Evolutionary conservation across 1,284 basidiomycete species (phyloP), one percentile per base, ranked within the genome.

Genomic region (Rhodotorula sp.): DNA sequence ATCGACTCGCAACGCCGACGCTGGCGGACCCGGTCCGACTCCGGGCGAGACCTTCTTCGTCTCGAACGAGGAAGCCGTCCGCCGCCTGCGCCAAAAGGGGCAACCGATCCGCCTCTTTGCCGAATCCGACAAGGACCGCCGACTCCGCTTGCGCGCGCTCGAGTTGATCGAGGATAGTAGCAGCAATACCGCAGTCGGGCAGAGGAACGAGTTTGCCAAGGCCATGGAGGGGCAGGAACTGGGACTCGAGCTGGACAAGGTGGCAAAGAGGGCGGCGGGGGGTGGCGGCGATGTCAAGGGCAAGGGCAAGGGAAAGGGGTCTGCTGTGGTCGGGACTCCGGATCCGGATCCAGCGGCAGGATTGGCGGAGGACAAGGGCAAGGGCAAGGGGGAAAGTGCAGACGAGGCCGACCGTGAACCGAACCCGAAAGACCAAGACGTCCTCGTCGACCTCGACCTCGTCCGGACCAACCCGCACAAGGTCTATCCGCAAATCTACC

Each of bases 401-500:
- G 57, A 48, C 20, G 26, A 43, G 20, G 56, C 31, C 12, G 46
- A 59, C 51, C 23, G 43, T 3, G 68, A 66, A 49, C 70, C 65
- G 26, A 68, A 72, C 10, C 73, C 73, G 15, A 80, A 80, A 70
- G 80, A 81, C 64, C 80, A 83, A 18, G 86, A 88, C 64, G 84
- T 84, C 26, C 85, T 86, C 23, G 83, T 95, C 67, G 92, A 97
- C 80, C 82, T 98, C 43, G 84, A 83, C 12, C 85, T 98, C 63
- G 83, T 98, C 81, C 96, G 95, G 84, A 89, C 87, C 29, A 92
- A 98, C 80, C 91, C 93, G n/a, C 91, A 95, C 83, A 97, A 92
- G 82, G 85, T 99, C 34, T 98, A 99, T 80, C 97, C 97, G 1
- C 85, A 97, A 79, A 97, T 99, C 71, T 99, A 99, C 81, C 95